Evolutionary conservation across 129 eudicot genomes (phyloP), one percentile per base, ranked within the genome.

Genomic region (Saussurea involucrata): DNA sequence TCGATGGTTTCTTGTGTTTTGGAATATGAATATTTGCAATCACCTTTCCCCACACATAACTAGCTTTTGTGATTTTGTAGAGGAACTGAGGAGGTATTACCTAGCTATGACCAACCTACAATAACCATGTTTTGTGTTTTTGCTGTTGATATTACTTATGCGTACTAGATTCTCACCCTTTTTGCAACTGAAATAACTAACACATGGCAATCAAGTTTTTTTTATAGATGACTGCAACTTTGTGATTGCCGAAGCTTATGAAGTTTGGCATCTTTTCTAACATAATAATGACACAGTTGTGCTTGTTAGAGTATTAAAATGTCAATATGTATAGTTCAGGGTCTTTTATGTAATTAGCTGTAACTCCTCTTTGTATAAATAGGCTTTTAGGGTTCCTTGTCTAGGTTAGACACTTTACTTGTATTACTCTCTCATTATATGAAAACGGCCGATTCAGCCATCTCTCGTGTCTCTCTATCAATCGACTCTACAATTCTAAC

Each of bases 1-100:
- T 31, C 32, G 24, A 25, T 21, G 40, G 9, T 76, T 34, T 55
- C 71, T 68, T 17, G 46, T 4, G 8, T 73, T 63, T 79, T 74
- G 84, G 21, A 83, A 58, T 25, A n/a, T 53, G 22, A n/a, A 53
- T 53, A 53, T 53, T 53, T 37, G 44, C 44, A 37, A 37, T 37
- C 44, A 2, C 10, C 44, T 37, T 37, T 27, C 29, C 58, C n/a
- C 3, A 69, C 37, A 32, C 60, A 25, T 22, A 46, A 44, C 31
- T 8, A 24, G 7, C 5, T 8, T 20, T 71, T 70, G 29, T 71
- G 24, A 36, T 15, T 1, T 44, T 24, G 21, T 46, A 15, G 4
- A 13, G 8, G 20, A n/a, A n/a, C n/a, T n/a, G n/a, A n/a, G 7
- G 6, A 11, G 34, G 34, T 8, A 27, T 11, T 46, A 6, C 1